Conservation (phyloP, 345 rosid genomes). For the Hirschfeldia incana region DNA sequence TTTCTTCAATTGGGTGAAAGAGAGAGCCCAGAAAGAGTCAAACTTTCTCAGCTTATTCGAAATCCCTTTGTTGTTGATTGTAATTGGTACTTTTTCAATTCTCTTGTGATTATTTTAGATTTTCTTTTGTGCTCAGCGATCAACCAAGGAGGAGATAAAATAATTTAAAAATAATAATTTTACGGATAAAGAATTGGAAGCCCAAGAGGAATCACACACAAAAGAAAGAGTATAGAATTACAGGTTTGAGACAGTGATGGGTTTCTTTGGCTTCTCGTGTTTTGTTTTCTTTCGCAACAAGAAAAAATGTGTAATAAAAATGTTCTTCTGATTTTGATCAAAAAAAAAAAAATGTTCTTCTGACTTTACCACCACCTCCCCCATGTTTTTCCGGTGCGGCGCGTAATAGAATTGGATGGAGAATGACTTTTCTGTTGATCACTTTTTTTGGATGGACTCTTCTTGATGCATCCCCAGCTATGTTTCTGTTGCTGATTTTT, state of each 20-base stretch:
- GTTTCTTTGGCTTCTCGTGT: slow-evolving; percentile 15
- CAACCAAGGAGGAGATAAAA: slow-evolving; percentile 10
- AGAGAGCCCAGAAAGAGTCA: slow-evolving; percentile 34
- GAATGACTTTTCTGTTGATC: not conserved
- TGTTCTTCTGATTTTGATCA: too few relatives aligned
- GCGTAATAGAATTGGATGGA: not conserved
- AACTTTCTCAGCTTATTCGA: slow-evolving; percentile 21
- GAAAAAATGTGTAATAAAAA: not conserved
- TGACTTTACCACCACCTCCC: too few relatives aligned
- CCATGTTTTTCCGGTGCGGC: too few relatives aligned
- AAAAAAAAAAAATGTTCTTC: too few relatives aligned
- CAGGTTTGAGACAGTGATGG: slow-evolving; percentile 25
- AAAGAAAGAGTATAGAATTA: not conserved
- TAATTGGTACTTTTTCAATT: slow-evolving; percentile 7
- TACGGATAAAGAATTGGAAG: slow-evolving; percentile 31
- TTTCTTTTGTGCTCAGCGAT: slow-evolving; percentile 15
- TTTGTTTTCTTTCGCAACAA: not conserved
- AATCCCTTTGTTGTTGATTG: slow-evolving; percentile 8
- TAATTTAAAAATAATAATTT: not conserved
- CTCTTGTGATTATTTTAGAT: not conserved
- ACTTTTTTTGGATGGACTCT: not conserved
- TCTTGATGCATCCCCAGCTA: not conserved
- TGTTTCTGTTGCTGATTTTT: not conserved
- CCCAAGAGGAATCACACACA: slow-evolving; percentile 31
- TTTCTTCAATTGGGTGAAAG: not conserved